Percentiles rank a stretch among this genome's conserved stretches.
phyloP scores from a whole-genome alignment of 345 rosid species.

The Gossypium ekmanianum region DNA sequence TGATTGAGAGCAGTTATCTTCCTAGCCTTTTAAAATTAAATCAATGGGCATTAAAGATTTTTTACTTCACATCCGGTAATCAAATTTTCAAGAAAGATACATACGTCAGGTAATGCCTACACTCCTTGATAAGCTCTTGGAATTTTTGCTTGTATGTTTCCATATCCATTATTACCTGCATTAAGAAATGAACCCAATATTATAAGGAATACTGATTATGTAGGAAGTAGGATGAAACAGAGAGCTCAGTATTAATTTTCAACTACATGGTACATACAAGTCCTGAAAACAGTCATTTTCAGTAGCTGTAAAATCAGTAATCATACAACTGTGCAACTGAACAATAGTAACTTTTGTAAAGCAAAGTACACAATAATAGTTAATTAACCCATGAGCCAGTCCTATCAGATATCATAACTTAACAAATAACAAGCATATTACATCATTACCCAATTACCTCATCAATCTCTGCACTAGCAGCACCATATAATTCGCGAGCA shows the following conservation, averaged over 20 bases:
- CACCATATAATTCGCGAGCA: constrained; percentile 67
- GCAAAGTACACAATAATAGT: neutral
- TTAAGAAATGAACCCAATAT: constrained; percentile 8
- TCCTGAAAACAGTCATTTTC: neutral
- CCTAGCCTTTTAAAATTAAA: neutral
- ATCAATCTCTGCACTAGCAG: constrained; percentile 84
- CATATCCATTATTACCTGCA: constrained; percentile 74
- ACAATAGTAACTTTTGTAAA: neutral
- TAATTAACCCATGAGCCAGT: neutral
- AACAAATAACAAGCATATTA: neutral
- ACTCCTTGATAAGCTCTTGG: constrained; percentile 43
- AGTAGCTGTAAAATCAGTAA: neutral
- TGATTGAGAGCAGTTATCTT: neutral
- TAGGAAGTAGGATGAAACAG: constrained; percentile 11
- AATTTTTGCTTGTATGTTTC: constrained; percentile 71
- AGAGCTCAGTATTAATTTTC: neutral
- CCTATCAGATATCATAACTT: neutral
- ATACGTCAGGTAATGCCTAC: constrained; percentile 51
- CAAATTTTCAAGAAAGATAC: constrained; percentile 20
- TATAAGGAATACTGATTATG: neutral
- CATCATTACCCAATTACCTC: constrained; percentile 36
- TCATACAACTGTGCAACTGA: neutral
- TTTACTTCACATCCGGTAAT: constrained; percentile 2
- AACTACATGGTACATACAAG: neutral
- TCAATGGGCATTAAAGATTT: neutral